Percentiles rank a stretch among this genome's conserved stretches.
Conservation (phyloP, 371 early-diverging fungal genomes). For the Mortierella sp. region DNA sequence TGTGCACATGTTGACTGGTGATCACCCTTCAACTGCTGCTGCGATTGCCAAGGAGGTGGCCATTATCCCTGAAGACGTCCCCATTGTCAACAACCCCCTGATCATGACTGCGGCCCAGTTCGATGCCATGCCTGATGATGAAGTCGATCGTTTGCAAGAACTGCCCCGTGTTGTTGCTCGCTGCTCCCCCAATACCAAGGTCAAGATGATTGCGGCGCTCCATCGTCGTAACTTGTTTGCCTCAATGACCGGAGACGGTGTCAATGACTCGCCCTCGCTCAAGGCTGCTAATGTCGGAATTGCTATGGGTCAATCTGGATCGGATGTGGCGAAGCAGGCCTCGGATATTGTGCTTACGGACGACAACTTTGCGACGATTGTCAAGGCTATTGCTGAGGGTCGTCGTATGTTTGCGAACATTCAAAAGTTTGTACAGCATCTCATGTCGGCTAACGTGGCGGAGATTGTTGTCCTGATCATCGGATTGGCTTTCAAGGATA, state of each 20-base stretch:
- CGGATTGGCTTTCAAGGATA: slow-evolving; percentile 76
- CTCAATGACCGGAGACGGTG: slow-evolving; percentile 91
- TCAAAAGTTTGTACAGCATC: slow-evolving; percentile 89
- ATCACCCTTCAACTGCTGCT: slow-evolving; percentile 92
- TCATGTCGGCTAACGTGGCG: slow-evolving; percentile 74
- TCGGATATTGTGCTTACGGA: slow-evolving; percentile 91
- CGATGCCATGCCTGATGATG: slow-evolving; percentile 83
- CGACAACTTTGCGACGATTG: slow-evolving; percentile 90
- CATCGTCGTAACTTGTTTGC: slow-evolving; percentile 78
- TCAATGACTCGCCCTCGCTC: slow-evolving; percentile 92
- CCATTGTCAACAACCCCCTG: slow-evolving; percentile 59
- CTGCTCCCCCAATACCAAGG: slow-evolving; percentile 95
- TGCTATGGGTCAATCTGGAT: slow-evolving; percentile 91
- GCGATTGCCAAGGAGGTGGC: slow-evolving; percentile 94
- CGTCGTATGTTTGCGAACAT: slow-evolving; percentile 93
- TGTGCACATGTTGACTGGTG: slow-evolving; percentile 96
- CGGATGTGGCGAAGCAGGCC: slow-evolving; percentile 93
- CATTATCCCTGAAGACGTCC: slow-evolving; percentile 71
- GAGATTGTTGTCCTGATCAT: slow-evolving; percentile 77
- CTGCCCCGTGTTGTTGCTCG: slow-evolving; percentile 95
- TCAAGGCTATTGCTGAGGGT: slow-evolving; percentile 84
- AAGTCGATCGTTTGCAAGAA: slow-evolving; percentile 78
- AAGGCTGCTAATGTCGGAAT: slow-evolving; percentile 92
- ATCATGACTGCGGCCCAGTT: slow-evolving; percentile 90
- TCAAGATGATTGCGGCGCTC: slow-evolving; percentile 95